Evolutionary conservation across 768 basidiomycete genomes (phyloP).

Genomic region (Tylopilus sp.): DNA sequence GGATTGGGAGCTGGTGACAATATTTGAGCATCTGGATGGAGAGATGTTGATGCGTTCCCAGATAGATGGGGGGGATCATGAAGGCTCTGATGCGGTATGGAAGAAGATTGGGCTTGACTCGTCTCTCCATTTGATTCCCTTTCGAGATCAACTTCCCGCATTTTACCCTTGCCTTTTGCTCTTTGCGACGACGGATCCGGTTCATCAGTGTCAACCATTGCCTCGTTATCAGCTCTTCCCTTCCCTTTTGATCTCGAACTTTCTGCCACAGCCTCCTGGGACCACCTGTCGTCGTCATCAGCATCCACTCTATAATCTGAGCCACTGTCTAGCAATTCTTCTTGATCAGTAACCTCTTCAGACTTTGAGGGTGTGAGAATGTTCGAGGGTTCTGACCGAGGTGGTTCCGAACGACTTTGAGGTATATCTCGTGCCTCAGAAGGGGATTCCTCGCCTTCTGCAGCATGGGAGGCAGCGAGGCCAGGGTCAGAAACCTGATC

Average conservation of each 20-base stretch:
- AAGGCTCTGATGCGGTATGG: conserved; percentile 10
- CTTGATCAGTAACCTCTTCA: neutral
- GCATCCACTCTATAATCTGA: conserved; percentile 16
- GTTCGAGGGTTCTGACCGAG: conserved; percentile 3
- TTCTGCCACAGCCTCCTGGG: conserved; percentile 17
- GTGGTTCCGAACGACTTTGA: neutral
- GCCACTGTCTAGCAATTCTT: neutral
- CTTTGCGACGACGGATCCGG: conserved; percentile 7
- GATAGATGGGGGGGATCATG: conserved; percentile 4
- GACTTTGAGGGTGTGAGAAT: neutral
- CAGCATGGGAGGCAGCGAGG: neutral
- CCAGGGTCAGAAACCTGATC: neutral
- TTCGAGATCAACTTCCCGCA: conserved; percentile 13
- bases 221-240: conserved; percentile 20
- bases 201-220: conserved; percentile 9
- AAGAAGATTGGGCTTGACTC: conserved; percentile 6
- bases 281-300: conserved; percentile 24
- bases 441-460: conserved; percentile 1
- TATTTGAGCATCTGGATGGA: neutral
- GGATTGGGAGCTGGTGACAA: conserved; percentile 43
- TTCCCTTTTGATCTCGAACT: conserved; percentile 25
- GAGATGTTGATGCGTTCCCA: conserved; percentile 1
- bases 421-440: neutral
- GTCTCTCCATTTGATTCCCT: conserved; percentile 11
- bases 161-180: conserved; percentile 21